Conservation (phyloP, 2,329 filamentous ascomycete species). For the Ophiostoma triangulosporum region DNA sequence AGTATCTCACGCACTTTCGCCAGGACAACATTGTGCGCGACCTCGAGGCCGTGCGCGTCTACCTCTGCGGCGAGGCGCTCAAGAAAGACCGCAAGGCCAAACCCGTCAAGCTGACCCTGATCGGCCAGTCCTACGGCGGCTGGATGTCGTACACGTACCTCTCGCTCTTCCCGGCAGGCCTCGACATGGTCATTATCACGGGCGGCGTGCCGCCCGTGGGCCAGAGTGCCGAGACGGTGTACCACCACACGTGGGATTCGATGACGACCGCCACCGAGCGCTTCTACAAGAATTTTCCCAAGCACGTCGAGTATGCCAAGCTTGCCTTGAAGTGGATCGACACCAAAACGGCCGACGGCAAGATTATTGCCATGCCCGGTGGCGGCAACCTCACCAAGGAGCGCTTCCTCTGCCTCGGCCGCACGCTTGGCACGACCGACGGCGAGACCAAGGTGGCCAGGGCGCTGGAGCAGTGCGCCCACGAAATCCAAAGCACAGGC, state of each 20-base stretch:
- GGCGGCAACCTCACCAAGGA: slow-evolving; percentile 8
- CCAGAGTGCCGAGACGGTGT: slow-evolving; percentile 46
- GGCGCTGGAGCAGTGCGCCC: neutral
- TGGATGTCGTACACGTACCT: slow-evolving; percentile 60
- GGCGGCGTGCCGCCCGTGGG: slow-evolving; percentile 56
- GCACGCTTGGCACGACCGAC: slow-evolving; percentile 11
- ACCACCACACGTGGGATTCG: slow-evolving; percentile 42
- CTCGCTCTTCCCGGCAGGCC: slow-evolving; percentile 47
- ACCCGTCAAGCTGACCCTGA: neutral
- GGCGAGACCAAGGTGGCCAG: slow-evolving; percentile 5
- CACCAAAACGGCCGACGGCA: neutral
- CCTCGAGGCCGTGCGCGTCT: slow-evolving; percentile 54
- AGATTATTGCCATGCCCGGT: neutral
- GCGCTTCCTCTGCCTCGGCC: slow-evolving; percentile 14
- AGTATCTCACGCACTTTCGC: slow-evolving; percentile 35
- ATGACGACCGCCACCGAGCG: slow-evolving; percentile 44
- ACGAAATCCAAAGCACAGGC: neutral
- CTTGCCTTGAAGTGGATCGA: slow-evolving; percentile 2
- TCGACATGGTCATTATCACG: slow-evolving; percentile 50
- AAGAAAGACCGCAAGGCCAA: slow-evolving; percentile 46
- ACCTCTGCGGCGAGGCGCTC: slow-evolving; percentile 29
- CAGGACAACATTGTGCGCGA: slow-evolving; percentile 63
- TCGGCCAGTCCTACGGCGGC: slow-evolving; percentile 63
- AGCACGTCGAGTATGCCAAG: slow-evolving; percentile 34
- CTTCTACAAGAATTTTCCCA: slow-evolving; percentile 54